Base-by-base conservation (phyloP, 2,329 filamentous ascomycete species). In the Xylaria arbuscula region DNA sequence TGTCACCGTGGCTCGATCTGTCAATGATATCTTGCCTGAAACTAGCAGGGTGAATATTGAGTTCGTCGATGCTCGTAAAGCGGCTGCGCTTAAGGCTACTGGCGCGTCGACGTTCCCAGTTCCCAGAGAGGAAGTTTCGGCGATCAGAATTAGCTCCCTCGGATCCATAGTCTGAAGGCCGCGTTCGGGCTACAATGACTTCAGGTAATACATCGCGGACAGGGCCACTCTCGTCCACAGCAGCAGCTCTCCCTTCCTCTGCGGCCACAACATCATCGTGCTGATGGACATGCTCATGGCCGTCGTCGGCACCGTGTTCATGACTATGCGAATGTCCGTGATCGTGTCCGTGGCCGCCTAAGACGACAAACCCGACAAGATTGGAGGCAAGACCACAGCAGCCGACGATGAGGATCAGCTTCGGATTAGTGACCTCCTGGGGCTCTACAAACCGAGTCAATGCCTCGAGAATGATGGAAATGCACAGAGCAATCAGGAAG, bases 381-480 rank as follows among this genome's bases (percentile, higher is more conserved):
- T 99, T 99, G 38, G 94, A 98, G 8, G 90, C 85, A 15, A 99
- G 87, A 60, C 96, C 96, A 67, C 93, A 86, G 70, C 87, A 94
- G 48, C 96, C 96, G 60, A 99, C 96, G 71, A 96, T 90, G 67
- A 97, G 89, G 72, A 99, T 94, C 45, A 99, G 86, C 75, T 91
- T 87, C 1, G 96, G 94, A 76, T 97, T 93, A 59, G 85, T 85
- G 76, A 99, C 94, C 78, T 92, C 89, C 76, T 95, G 94, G 8
- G 94, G 94, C 76, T 98, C 93, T 77, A 98, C 87, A 74, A 99
- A 92, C 77, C 96, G 92, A 76, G 94, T 93, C 69, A 98, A 88
- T 17, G 96, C 96, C 81, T 99, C 96, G 75, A 99, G 90, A 77
- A 98, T 92, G 80, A 99, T 99, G 59, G 95, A 97, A 65, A 99